Conservation (phyloP, 1,284 basidiomycete genomes). For the Cryptococcus floricola region DNA sequence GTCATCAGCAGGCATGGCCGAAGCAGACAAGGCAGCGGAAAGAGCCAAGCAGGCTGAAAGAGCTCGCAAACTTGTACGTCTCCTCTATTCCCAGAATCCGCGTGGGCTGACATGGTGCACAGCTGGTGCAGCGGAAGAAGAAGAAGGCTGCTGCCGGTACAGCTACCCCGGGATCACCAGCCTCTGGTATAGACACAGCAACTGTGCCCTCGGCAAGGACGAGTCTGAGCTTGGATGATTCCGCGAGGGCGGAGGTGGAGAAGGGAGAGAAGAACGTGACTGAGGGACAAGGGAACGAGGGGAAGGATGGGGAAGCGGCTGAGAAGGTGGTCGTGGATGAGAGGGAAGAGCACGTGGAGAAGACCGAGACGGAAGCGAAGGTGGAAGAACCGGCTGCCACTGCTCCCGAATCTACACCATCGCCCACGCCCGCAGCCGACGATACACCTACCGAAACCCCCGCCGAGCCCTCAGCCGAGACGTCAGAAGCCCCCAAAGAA, state of each 20-base stretch:
- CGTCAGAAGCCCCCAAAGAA: not conserved
- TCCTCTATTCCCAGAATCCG: not conserved
- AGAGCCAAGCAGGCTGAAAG: slow-evolving; percentile 45
- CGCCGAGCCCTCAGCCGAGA: not conserved
- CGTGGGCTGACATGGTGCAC: too few relatives aligned
- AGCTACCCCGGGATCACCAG: slow-evolving; percentile 17
- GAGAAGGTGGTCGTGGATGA: not conserved
- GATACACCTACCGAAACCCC: not conserved
- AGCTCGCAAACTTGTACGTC: slow-evolving; percentile 41
- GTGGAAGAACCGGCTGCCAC: not conserved
- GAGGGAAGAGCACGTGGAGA: not conserved
- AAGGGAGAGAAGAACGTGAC: not conserved
- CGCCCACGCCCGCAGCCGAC: not conserved
- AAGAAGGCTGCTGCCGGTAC: slow-evolving; percentile 21
- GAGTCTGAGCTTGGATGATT: slow-evolving; percentile 14
- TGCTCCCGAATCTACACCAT: not conserved
- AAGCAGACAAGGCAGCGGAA: slow-evolving; percentile 20
- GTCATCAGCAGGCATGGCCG: not conserved
- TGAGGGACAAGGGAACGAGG: not conserved
- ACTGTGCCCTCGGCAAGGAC: slow-evolving; percentile 26
- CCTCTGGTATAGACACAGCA: slow-evolving; percentile 12
- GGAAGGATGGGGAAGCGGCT: not conserved
- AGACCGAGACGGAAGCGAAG: not conserved
- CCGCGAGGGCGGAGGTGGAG: slow-evolving; percentile 5
- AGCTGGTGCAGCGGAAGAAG: slow-evolving; percentile 28